These are phyloP conservation scores for Amaranthus palmeri DNA, from an alignment of 148 eudicot genomes.

Conservation along the genomic window DNA sequence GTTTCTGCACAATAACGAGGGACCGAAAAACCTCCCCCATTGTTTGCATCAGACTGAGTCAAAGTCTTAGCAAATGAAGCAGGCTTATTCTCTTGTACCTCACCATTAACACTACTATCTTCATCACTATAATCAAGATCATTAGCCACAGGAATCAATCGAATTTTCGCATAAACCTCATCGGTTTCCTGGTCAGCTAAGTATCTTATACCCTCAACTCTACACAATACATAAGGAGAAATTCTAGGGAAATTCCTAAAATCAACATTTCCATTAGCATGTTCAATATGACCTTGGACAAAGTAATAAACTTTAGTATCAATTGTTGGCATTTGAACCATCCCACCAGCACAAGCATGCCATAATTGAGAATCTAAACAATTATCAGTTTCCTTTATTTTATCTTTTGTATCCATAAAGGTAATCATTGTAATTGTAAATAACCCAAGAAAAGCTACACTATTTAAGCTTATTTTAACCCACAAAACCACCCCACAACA, in stretches of 20 bases:
- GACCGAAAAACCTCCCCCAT: slow-evolving; percentile 93
- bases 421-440: slow-evolving; percentile 49
- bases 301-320: slow-evolving; percentile 68
- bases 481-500: slow-evolving; percentile 11
- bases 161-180: slow-evolving; percentile 73
- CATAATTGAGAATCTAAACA: slow-evolving; percentile 88
- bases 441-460: slow-evolving; percentile 7
- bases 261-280: slow-evolving; percentile 57
- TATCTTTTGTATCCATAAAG: slow-evolving; percentile 73
- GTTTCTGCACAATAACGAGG: slow-evolving; percentile 95
- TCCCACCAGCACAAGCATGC: slow-evolving; percentile 99
- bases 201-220: slow-evolving; percentile 53
- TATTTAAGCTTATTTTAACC: slow-evolving; percentile 18
- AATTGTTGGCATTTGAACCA: slow-evolving; percentile 85
- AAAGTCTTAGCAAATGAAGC: slow-evolving; percentile 74
- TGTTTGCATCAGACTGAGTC: slow-evolving; percentile 88
- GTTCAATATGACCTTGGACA: slow-evolving; percentile 87
- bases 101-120: slow-evolving; percentile 34
- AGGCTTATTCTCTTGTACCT: slow-evolving; percentile 60
- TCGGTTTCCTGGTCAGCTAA: slow-evolving; percentile 85
- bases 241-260: slow-evolving; percentile 50
- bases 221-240: slow-evolving; percentile 57
- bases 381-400: slow-evolving; percentile 50
- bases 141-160: slow-evolving; percentile 39
- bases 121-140: slow-evolving; percentile 44